phyloP scores from a whole-genome alignment of 768 basidiomycete species.

The Lactarius psammicola region DNA sequence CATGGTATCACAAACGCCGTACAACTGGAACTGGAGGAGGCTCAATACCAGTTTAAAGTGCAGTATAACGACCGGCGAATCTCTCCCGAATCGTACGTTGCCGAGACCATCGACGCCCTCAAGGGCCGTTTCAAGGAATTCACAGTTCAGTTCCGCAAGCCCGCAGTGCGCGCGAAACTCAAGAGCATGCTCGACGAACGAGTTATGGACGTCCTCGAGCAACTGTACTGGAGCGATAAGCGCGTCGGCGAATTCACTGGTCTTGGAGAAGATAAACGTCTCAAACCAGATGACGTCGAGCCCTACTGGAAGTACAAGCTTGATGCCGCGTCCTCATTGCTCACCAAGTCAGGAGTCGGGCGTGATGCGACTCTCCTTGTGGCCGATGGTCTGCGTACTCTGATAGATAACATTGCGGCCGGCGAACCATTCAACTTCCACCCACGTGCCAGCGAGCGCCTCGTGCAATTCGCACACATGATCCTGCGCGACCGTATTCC shows the following conservation, averaged over 20 bases:
- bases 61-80: constrained; percentile 95
- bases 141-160: constrained; percentile 82
- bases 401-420: constrained; percentile 86
- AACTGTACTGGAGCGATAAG: constrained; percentile 95
- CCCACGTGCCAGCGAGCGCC: constrained; percentile 82
- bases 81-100: constrained; percentile 94
- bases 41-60: constrained; percentile 98
- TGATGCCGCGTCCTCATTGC: constrained; percentile 85
- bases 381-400: constrained; percentile 84
- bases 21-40: constrained; percentile 94
- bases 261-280: constrained; percentile 65
- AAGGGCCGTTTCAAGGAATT: constrained; percentile 88
- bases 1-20: constrained; percentile 97
- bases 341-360: constrained; percentile 96
- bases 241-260: constrained; percentile 70
- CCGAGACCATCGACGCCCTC: constrained; percentile 92
- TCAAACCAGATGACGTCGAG: constrained; percentile 76
- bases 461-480: constrained; percentile 88
- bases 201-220: constrained; percentile 95
- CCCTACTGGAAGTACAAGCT: constrained; percentile 96
- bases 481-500: constrained; percentile 92
- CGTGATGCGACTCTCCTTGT: constrained; percentile 92
- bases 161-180: constrained; percentile 82
- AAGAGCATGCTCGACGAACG: constrained; percentile 94
- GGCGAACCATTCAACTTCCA: constrained; percentile 93